Percentiles rank a stretch among this genome's conserved stretches.
Evolutionary conservation across 441 rosid genomes (phyloP).

Genomic region (Dalechampia spathulata): DNA sequence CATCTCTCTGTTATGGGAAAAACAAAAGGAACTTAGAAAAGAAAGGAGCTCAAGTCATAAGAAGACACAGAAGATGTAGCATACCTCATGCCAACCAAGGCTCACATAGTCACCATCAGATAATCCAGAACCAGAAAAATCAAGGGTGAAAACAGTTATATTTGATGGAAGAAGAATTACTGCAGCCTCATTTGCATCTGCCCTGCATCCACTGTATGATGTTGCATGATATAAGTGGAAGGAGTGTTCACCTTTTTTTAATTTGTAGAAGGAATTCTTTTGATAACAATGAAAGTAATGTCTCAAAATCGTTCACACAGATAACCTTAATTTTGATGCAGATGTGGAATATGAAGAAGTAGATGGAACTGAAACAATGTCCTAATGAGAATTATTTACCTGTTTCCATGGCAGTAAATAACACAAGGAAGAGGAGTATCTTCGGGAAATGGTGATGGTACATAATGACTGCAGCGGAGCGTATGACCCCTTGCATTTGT

Average conservation of each 20-base stretch:
- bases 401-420: conserved; percentile 95
- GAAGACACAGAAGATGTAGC: conserved; percentile 13
- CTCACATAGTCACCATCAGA: conserved; percentile 96
- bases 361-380: conserved; percentile 3
- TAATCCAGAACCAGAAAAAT: conserved; percentile 96
- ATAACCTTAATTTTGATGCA: no score
- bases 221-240: conserved; percentile 17
- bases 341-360: conserved; percentile 13
- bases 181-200: conserved; percentile 98
- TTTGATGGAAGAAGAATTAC: conserved; percentile 92
- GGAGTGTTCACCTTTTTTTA: conserved; percentile 13
- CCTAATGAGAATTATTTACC: conserved; percentile 32
- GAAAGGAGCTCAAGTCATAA: conserved; percentile 1
- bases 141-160: conserved; percentile 88
- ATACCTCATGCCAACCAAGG: conserved; percentile 99
- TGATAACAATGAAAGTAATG: neutral
- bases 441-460: conserved; percentile 58
- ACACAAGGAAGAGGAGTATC: conserved; percentile 92
- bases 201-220: conserved; percentile 83
- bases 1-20: conserved; percentile 56
- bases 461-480: conserved; percentile 81
- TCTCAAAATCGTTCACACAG: no score
- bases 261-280: neutral
- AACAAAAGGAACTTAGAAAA: conserved; percentile 13
- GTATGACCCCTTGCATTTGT: conserved; percentile 72